Base-by-base conservation (phyloP, 306 rosid genomes). In the Calophaca sinica region DNA sequence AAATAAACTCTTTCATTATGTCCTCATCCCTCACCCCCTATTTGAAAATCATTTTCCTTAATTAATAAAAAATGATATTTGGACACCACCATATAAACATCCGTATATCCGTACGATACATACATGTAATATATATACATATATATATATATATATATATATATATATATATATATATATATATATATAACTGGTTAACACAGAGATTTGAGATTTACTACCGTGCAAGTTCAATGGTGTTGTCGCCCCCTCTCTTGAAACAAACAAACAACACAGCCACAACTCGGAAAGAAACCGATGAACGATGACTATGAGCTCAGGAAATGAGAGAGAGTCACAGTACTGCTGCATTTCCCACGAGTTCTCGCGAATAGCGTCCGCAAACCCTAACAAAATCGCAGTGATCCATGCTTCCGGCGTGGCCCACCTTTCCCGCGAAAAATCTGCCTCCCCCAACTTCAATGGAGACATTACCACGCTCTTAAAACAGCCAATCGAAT, bases 341-440 rank as follows among this genome's bases (percentile, higher is more conserved):
- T 66, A 35, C 8, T 81, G 93, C 84, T 93, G 98, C 83, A 70
- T 91, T 36, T 89, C 93, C 4, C 98, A 91, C 82, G 74, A 80
- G 60, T 91, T 94, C 84, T 83, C 77, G 41, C 79, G 68, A 44
- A 73, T 63, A 4, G 93, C 96, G 4, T 79, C 85, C 26, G 15
- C 32, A 5, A 83, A 94, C 84, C 89, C 90, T 32, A 62, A 84
- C 86, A 88, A 83, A 83, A 69, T 80, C 64, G 98, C 94, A 3
- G 85, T 84, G 26, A 62, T 94, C 12, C 96, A 91, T 54, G 91
- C 97, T 76, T 85, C 90, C 64, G 87, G 87, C 15, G 86, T 76
- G 2, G 80, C 85, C 68, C 65, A 59, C 11, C 8, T 86, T 58
- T 82, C 85, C 70, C 33, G 76, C 64, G 28, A 53, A 65, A 80